Evolutionary conservation across 768 basidiomycete species (phyloP).

Genomic region (Gloeophyllum trabeum): DNA sequence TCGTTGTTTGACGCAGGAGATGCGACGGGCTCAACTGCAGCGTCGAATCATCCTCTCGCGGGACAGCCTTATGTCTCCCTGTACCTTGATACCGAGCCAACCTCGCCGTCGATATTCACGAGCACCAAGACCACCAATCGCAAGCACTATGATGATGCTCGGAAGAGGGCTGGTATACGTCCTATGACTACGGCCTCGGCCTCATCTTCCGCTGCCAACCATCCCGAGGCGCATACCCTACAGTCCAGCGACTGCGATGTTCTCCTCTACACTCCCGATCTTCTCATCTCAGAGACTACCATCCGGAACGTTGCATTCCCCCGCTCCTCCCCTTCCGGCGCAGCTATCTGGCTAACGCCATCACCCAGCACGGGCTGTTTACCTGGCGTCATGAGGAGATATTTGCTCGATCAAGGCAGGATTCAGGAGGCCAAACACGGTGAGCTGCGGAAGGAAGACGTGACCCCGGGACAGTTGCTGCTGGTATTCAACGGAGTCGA

Average conservation of each 20-base stretch:
- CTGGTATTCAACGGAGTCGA: conserved; percentile 64
- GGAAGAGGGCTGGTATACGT: conserved; percentile 39
- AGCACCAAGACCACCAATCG: conserved; percentile 64
- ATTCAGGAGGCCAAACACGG: conserved; percentile 39
- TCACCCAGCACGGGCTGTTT: conserved; percentile 48
- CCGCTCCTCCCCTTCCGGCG: conserved; percentile 26
- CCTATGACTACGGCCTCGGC: conserved; percentile 12
- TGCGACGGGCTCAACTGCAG: too few relatives aligned
- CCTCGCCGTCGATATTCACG: conserved; percentile 45
- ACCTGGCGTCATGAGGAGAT: conserved; percentile 58
- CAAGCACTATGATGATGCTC: conserved; percentile 47
- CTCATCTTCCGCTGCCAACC: neutral
- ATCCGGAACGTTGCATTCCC: conserved; percentile 66
- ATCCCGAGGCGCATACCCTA: conserved; percentile 5
- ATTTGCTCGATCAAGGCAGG: conserved; percentile 49
- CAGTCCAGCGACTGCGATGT: conserved; percentile 33
- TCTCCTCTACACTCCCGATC: conserved; percentile 43
- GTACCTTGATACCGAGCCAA: conserved; percentile 43
- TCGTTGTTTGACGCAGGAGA: too few relatives aligned
- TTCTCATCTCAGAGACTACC: conserved; percentile 50
- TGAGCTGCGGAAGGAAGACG: conserved; percentile 27
- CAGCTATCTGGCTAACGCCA: conserved; percentile 60
- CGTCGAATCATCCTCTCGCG: conserved; percentile 27
- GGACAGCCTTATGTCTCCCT: conserved; percentile 25
- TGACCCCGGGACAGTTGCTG: conserved; percentile 49